A percentile compares a stretch with the other conserved stretches of the same genome.
Conservation (phyloP, 2,329 filamentous ascomycete species). For the Colletotrichum acutatum region DNA sequence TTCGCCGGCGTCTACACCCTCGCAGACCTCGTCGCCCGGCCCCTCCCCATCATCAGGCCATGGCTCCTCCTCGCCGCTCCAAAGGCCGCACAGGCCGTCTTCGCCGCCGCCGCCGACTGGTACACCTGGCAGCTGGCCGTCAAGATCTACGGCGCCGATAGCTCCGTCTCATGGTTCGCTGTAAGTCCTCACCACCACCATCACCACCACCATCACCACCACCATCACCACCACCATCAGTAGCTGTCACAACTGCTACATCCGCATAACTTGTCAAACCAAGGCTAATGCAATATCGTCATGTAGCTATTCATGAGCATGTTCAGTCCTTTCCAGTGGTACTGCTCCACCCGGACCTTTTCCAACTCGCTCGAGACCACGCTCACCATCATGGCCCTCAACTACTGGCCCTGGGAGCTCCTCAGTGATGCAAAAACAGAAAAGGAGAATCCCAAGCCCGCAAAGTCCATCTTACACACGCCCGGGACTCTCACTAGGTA, state of each 20-base stretch:
- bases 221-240: no score
- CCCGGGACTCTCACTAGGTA: slow-evolving; percentile 42
- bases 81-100: slow-evolving; percentile 78
- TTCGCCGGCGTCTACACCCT: slow-evolving; percentile 81
- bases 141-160: slow-evolving; percentile 75
- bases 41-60: slow-evolving; percentile 66
- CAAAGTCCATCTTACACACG: slow-evolving; percentile 41
- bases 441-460: slow-evolving; percentile 53
- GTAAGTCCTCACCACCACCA: slow-evolving; percentile 58
- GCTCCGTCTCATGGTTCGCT: slow-evolving; percentile 73
- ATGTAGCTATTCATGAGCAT: slow-evolving; percentile 75
- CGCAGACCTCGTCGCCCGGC: slow-evolving; percentile 65
- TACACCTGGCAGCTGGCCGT: slow-evolving; percentile 87
- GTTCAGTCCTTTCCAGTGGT: slow-evolving; percentile 95
- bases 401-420: slow-evolving; percentile 88
- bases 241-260: no score
- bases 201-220: no score
- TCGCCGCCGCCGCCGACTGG: slow-evolving; percentile 84
- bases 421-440: slow-evolving; percentile 54
- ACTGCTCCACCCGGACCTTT: slow-evolving; percentile 90
- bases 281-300: no score
- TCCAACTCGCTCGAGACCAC: slow-evolving; percentile 96
- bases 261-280: no score
- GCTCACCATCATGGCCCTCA: slow-evolving; percentile 82
- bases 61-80: slow-evolving; percentile 78